Base-by-base conservation (phyloP, 352 stramenopile genomes). In the Paralagenidium karlingii region DNA sequence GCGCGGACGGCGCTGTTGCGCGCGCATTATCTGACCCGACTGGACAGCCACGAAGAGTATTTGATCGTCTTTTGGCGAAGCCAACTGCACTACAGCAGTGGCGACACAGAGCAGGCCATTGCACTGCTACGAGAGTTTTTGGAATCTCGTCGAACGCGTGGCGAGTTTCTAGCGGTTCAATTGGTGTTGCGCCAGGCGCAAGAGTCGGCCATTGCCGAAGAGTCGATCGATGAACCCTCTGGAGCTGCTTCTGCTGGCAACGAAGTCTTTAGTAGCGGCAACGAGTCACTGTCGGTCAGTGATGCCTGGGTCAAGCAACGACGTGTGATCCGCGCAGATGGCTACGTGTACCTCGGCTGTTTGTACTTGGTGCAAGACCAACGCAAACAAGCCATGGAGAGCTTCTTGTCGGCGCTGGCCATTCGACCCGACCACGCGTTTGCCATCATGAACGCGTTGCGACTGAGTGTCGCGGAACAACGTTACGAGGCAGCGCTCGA, bases 1-100 rank as follows among this genome's bases (percentile, higher is more conserved):
- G 55, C 63, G 3, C 43, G 43, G 1, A 37, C 49, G 2, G 59
- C 25, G 20, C 39, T 78, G 13, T 53, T 78, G 19, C 58, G 64
- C 3, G 64, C 58, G 1, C 61, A 78, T 30, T 78, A 78, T 58
- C 66, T 68, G 30, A 71, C 61, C 8, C 36, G 27, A 3, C 43
- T 70, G 4, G 61, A 78, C n/a, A 71, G 53, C 8, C 58, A 63
- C 5, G 64, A 70, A 3, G 64, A 78, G 36, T 78, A 78, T 34
- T 32, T 69, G 2, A 31, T 74, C 0, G 45, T 68, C 7, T 47
- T 57, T 6, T 74, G 64, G 61, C 58, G 61, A 6, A 47, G 68
- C 1, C 60, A 74, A 40, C 50, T 78, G 0, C 22, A 43, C 7
- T 11, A 34, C 19, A 36, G 26, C 9, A 19, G n/a, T 27, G 26